phyloP scores from a whole-genome alignment of 1,139 yeast species.

The Geotrichum klebahnii region DNA sequence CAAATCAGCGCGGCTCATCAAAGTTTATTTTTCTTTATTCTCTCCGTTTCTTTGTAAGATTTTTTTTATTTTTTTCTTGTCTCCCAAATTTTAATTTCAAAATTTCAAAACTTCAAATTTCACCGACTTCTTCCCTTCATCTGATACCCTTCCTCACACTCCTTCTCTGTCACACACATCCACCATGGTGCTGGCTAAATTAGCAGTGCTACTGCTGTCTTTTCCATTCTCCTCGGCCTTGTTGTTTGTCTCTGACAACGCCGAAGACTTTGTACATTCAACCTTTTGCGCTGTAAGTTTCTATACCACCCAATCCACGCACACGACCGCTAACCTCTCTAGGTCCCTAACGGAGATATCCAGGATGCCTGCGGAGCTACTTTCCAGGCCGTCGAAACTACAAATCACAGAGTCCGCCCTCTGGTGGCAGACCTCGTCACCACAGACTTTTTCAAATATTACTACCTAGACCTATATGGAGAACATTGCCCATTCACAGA shows the following conservation, averaged over 20 bases:
- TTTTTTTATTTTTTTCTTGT: no score
- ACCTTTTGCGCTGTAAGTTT: constrained; percentile 20
- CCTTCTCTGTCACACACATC: neutral
- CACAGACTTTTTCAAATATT: constrained; percentile 61
- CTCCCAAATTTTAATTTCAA: no score
- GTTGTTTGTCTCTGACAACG: constrained; percentile 11
- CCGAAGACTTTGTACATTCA: constrained; percentile 19
- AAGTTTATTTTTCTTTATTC: no score
- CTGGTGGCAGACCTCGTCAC: constrained; percentile 51
- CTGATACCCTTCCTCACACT: neutral
- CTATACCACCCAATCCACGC: neutral
- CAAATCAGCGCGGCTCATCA: no score
- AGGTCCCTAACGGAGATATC: constrained; percentile 25
- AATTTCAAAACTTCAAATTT: no score
- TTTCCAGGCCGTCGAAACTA: constrained; percentile 49
- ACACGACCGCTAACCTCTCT: constrained; percentile 22
- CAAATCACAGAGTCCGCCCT: constrained; percentile 52
- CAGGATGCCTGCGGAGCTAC: constrained; percentile 50
- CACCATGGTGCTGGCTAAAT: constrained; percentile 15
- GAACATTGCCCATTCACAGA: constrained; percentile 85
- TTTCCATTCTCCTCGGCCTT: constrained; percentile 18
- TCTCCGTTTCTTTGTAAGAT: no score
- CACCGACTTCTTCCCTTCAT: no score
- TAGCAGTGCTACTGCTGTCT: constrained; percentile 19
- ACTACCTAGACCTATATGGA: constrained; percentile 73